Conservation (phyloP, 164 flowering plant genomes). For the Liquidambar formosana region DNA sequence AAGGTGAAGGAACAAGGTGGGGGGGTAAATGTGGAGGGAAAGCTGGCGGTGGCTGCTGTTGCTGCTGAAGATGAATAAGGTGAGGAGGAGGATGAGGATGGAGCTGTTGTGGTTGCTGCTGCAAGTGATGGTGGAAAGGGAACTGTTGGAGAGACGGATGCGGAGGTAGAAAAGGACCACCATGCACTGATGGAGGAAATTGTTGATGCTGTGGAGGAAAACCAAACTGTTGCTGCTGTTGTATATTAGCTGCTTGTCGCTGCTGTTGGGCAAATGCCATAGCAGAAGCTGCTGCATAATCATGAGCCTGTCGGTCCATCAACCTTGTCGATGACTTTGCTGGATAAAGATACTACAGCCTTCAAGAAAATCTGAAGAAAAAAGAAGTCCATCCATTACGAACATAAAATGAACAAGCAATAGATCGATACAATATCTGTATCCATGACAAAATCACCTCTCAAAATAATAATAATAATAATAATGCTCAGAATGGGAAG, state of each 20-base stretch:
- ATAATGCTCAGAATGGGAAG: no score
- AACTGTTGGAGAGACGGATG: conserved; percentile 79
- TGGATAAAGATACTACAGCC: background rate
- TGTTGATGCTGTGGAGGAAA: conserved; percentile 81
- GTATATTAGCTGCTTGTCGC: conserved; percentile 50
- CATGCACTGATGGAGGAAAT: conserved; percentile 62
- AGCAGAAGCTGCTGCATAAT: conserved; percentile 65
- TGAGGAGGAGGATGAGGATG: conserved; percentile 60
- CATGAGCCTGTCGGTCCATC: conserved; percentile 76
- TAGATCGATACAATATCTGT: background rate
- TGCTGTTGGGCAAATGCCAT: conserved; percentile 89
- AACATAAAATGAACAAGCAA: background rate
- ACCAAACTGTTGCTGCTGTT: conserved; percentile 74
- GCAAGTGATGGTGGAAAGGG: conserved; percentile 69
- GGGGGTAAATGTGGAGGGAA: conserved; percentile 71
- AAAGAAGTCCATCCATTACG: background rate
- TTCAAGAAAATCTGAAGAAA: background rate
- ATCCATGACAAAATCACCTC: background rate
- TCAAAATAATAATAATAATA: background rate
- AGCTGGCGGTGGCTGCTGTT: conserved; percentile 56
- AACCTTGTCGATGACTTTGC: background rate
- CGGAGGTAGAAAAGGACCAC: conserved; percentile 63
- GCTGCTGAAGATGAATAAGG: conserved; percentile 64
- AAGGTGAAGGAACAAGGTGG: conserved; percentile 60
- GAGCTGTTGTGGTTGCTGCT: conserved; percentile 50